phyloP scores from a whole-genome alignment of 768 basidiomycete genomes.

The Fomitopsis serialis region DNA sequence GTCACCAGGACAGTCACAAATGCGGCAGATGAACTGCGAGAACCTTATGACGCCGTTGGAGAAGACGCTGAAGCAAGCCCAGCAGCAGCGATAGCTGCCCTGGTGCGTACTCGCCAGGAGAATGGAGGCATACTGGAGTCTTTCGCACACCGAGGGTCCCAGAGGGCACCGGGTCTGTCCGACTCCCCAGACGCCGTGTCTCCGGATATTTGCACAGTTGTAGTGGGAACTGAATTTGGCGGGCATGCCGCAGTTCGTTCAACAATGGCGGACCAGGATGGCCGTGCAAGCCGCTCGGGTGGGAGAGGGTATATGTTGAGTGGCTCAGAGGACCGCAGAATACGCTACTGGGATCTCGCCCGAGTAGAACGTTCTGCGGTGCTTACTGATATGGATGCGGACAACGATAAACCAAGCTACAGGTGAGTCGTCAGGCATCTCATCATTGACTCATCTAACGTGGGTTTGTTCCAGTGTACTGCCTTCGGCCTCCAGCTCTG shows the following conservation, averaged over 20 bases:
- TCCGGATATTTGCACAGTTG: slow-evolving; percentile 63
- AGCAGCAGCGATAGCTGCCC: slow-evolving; percentile 71
- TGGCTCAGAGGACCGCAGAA: slow-evolving; percentile 85
- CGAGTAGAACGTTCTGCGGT: slow-evolving; percentile 69
- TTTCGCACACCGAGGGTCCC: slow-evolving; percentile 9
- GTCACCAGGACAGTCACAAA: slow-evolving; percentile 45
- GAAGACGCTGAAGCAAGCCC: slow-evolving; percentile 57
- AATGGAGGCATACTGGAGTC: slow-evolving; percentile 16
- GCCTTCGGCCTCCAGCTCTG: no score
- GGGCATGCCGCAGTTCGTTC: slow-evolving; percentile 46
- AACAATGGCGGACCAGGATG: slow-evolving; percentile 12
- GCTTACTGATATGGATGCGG: slow-evolving; percentile 73
- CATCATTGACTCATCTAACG: slow-evolving; percentile 2
- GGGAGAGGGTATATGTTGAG: slow-evolving; percentile 73
- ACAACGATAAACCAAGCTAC: slow-evolving; percentile 72
- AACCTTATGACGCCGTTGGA: slow-evolving; percentile 46
- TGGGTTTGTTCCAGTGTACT: no score
- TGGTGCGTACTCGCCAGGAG: slow-evolving; percentile 66
- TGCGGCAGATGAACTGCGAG: slow-evolving; percentile 43
- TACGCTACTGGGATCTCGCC: slow-evolving; percentile 85
- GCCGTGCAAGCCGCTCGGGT: slow-evolving; percentile 27
- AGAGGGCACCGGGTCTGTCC: slow-evolving; percentile 13
- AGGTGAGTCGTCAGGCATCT: slow-evolving; percentile 41
- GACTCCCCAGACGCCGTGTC: slow-evolving; percentile 41
- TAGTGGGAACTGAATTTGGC: slow-evolving; percentile 74